These are phyloP conservation scores for Coemansia sp. DNA, from an alignment of 192 early-diverging fungal genomes.

Conservation along the genomic window DNA sequence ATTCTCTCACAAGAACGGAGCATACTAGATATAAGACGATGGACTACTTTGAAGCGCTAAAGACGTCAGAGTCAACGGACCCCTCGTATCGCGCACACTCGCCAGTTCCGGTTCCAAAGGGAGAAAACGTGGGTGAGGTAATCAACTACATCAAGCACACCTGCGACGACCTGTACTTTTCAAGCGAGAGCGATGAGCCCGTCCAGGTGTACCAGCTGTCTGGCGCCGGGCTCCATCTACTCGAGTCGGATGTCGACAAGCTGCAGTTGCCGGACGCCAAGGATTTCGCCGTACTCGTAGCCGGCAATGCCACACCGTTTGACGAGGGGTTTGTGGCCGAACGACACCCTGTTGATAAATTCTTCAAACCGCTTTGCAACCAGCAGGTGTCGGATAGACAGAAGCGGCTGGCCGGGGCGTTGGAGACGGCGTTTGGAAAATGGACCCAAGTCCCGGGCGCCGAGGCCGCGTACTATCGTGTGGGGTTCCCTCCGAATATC, in stretches of 20 bases:
- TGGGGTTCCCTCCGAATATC: slow-evolving; percentile 43
- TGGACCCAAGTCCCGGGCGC: slow-evolving; percentile 23
- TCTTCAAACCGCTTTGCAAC: slow-evolving; percentile 29
- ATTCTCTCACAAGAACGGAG: neutral
- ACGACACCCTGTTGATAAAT: slow-evolving; percentile 20
- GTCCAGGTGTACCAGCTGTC: slow-evolving; percentile 53
- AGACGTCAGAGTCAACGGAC: slow-evolving; percentile 25
- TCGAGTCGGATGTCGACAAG: slow-evolving; percentile 38
- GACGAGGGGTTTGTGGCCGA: slow-evolving; percentile 47
- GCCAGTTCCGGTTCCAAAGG: slow-evolving; percentile 29
- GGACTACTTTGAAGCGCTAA: slow-evolving; percentile 54
- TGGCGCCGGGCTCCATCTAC: slow-evolving; percentile 17
- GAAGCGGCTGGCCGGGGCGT: slow-evolving; percentile 30
- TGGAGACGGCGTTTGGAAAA: slow-evolving; percentile 24
- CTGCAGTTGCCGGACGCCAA: slow-evolving; percentile 33
- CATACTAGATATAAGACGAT: slow-evolving; percentile 3
- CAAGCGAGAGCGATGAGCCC: slow-evolving; percentile 52
- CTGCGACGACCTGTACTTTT: slow-evolving; percentile 51
- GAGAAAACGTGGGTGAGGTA: slow-evolving; percentile 23
- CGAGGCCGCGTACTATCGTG: slow-evolving; percentile 36
- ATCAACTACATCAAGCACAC: slow-evolving; percentile 43
- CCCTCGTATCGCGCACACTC: slow-evolving; percentile 29
- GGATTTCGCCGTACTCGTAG: slow-evolving; percentile 46
- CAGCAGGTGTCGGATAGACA: slow-evolving; percentile 45
- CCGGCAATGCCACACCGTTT: slow-evolving; percentile 18